Base-by-base conservation (phyloP, 148 eudicot genomes). In the Rhododendron griersonianum region DNA sequence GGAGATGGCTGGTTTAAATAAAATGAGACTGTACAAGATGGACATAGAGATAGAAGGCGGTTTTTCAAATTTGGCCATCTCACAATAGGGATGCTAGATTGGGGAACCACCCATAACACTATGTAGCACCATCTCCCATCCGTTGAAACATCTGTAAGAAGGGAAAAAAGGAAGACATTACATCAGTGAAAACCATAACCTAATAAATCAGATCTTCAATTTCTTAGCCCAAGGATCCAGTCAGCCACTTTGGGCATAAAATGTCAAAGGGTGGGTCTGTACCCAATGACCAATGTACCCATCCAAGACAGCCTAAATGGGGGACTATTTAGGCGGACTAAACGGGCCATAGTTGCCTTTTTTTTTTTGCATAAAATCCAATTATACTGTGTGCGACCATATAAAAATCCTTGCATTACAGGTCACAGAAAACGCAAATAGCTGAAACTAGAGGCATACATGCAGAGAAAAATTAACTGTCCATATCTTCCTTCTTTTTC, bases 111-210 rank as follows among this genome's bases (percentile, higher is more conserved):
- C 96, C 96, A 95, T 80, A 95, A 85, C 47, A 95, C 92, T 18
- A 93, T 84, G 89, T 93, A 93, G 86, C 98, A 95, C 98, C 98
- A 95, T 86, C 88, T 91, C n/a, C 98, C 98, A 92, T 95, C 98
- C 33, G 98, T 95, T 16, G 94, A 91, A 74, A 92, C 90, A 89
- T 95, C 98, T 95, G 91, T 84, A 81, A 69, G 33, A 78, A 65
- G 61, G 4, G 3, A 18, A 28, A 14, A 1, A 69, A 47, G 45
- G 1, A 11, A 48, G 28, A n/a, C 21, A 41, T 25, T 30, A 33
- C 51, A 28, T 30, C 85, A 25, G 5, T 19, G 1, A 84, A 33
- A 71, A 14, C 76, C 41, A 71, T 14, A 30, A 71, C 18, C 19
- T 0, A 11, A 30, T 30, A 33, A 71, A 71, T 25, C 37, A 71